Conservation (phyloP, 257 asterid species). For the Solanum sitiens region DNA sequence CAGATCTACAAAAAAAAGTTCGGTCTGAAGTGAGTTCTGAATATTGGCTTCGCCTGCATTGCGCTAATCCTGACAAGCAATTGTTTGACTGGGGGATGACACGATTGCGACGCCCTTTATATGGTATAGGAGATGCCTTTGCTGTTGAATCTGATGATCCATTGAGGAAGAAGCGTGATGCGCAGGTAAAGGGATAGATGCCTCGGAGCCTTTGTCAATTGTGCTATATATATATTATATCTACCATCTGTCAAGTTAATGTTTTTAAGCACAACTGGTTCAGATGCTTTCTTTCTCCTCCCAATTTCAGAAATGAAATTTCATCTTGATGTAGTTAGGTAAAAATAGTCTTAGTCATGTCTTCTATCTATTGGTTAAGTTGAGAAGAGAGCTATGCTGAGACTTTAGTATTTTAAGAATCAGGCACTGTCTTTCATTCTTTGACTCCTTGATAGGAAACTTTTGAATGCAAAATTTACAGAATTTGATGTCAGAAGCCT, state of each 20-base stretch:
- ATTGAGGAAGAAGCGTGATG: slow-evolving; percentile 86
- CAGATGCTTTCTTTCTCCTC: not conserved
- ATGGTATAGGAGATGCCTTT: slow-evolving; percentile 95
- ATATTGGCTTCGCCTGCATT: slow-evolving; percentile 88
- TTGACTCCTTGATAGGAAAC: not conserved
- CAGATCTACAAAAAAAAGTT: slow-evolving; percentile 72
- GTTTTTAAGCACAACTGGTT: not conserved
- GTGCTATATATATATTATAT: not conserved
- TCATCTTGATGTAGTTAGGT: not conserved
- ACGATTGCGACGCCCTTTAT: slow-evolving; percentile 71
- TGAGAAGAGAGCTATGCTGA: not conserved
- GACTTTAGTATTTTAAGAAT: not conserved
- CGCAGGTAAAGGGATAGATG: slow-evolving; percentile 44
- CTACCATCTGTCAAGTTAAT: not conserved
- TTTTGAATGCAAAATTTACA: not conserved
- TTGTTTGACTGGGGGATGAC: slow-evolving; percentile 98
- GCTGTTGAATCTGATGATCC: slow-evolving; percentile 85
- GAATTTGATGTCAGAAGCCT: not conserved
- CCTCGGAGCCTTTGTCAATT: not conserved
- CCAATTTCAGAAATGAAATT: not conserved
- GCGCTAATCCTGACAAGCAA: slow-evolving; percentile 81
- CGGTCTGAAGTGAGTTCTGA: slow-evolving; percentile 88
- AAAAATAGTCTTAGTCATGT: not conserved
- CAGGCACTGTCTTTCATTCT: not conserved
- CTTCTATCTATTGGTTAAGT: not conserved